Evolutionary conservation across 106 monocot species (phyloP).

Genomic region (Dendrobium catenatum): DNA sequence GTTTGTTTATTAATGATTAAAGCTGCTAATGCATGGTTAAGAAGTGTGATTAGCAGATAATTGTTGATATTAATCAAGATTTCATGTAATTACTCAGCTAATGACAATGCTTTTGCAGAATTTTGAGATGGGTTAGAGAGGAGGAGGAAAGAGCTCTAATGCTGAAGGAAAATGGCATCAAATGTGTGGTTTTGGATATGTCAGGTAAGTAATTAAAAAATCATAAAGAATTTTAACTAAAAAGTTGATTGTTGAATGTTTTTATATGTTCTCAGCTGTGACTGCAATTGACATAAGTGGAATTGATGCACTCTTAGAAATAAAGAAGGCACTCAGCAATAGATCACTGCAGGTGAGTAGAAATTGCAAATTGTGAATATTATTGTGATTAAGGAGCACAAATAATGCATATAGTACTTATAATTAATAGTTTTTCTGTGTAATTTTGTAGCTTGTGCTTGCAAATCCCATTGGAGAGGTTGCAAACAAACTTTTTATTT

Average conservation of each 20-base stretch:
- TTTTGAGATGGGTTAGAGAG: conserved; percentile 47
- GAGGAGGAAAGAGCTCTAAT: conserved; percentile 36
- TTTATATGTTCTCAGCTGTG: conserved; percentile 27
- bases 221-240: neutral
- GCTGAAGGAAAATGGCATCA: conserved; percentile 25
- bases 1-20: neutral
- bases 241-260: neutral
- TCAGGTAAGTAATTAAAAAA: conserved; percentile 18
- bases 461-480: conserved; percentile 46
- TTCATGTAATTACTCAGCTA: neutral
- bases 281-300: conserved; percentile 45
- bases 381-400: neutral
- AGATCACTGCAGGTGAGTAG: conserved; percentile 38
- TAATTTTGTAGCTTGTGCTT: conserved; percentile 34
- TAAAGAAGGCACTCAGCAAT: conserved; percentile 35
- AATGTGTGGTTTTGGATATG: conserved; percentile 46
- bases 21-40: too few relatives aligned
- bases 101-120: conserved; percentile 19
- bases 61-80: neutral
- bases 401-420: neutral
- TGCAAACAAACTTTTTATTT: conserved; percentile 27
- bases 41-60: neutral
- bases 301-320: conserved; percentile 41
- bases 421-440: neutral
- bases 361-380: neutral